phyloP scores from a whole-genome alignment of 2,329 filamentous ascomycete species.

The Claviceps lovelessii region DNA sequence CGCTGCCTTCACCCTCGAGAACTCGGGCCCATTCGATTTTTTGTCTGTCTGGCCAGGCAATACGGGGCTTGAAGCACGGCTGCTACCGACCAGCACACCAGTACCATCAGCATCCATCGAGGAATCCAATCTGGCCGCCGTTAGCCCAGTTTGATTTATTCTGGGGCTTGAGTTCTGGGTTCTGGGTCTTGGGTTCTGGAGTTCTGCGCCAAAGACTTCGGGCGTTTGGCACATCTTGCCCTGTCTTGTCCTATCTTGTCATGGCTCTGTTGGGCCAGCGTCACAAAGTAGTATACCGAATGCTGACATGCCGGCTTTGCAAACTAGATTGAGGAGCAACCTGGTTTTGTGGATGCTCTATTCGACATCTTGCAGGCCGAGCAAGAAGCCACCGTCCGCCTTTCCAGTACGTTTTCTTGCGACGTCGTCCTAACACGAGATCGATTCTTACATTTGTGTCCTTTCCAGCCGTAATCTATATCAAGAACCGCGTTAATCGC shows the following conservation, averaged over 20 bases:
- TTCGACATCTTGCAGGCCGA: conserved; percentile 83
- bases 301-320: conserved; percentile 2
- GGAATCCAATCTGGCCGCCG: not conserved
- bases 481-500: conserved; percentile 93
- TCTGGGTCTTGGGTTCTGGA: too few relatives aligned
- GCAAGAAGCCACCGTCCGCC: conserved; percentile 67
- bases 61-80: not conserved
- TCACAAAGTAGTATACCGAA: not conserved
- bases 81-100: not conserved
- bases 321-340: conserved; percentile 68
- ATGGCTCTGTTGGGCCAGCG: not conserved
- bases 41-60: not conserved
- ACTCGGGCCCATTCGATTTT: not conserved
- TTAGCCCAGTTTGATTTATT: not conserved
- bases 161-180: too few relatives aligned
- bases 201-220: too few relatives aligned
- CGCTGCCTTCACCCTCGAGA: not conserved
- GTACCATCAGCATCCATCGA: not conserved
- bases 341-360: conserved; percentile 80
- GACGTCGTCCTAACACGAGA: conserved; percentile 4
- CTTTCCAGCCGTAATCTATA: conserved; percentile 72
- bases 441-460: not conserved
- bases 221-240: not conserved
- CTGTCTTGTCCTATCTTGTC: not conserved
- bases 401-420: conserved; percentile 58